These are phyloP conservation scores for Acorus calamus DNA, from an alignment of 106 monocot genomes.

Conservation along the genomic window DNA sequence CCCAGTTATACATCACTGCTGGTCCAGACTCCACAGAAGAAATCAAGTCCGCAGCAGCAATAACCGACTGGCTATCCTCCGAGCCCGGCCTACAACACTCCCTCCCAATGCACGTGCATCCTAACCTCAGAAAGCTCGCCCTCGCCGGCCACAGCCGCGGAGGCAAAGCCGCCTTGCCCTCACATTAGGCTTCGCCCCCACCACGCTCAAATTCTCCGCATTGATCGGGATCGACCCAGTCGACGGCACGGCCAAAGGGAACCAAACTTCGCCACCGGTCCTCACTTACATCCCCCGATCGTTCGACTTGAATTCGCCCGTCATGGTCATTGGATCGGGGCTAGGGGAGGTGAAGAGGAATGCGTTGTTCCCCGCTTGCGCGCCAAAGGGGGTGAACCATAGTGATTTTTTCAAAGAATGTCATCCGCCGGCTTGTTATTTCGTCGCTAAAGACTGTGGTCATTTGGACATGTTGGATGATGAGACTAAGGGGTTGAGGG, in stretches of 20 bases:
- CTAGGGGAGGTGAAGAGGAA: slow-evolving; percentile 43
- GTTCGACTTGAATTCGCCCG: slow-evolving; percentile 28
- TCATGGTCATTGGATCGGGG: slow-evolving; percentile 61
- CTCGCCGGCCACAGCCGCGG: slow-evolving; percentile 76
- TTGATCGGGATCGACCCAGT: slow-evolving; percentile 76
- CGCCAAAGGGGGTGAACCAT: slow-evolving; percentile 76
- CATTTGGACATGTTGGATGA: slow-evolving; percentile 85
- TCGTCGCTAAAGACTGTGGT: slow-evolving; percentile 71
- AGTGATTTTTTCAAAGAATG: slow-evolving; percentile 63
- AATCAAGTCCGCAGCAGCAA: slow-evolving; percentile 34
- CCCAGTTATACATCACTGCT: slow-evolving; percentile 46
- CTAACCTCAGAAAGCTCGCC: slow-evolving; percentile 31
- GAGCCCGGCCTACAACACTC: slow-evolving; percentile 6
- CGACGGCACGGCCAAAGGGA: slow-evolving; percentile 60
- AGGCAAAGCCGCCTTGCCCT: slow-evolving; percentile 80
- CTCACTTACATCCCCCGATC: slow-evolving; percentile 53
- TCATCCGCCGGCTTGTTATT: slow-evolving; percentile 39
- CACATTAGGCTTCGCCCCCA: slow-evolving; percentile 19
- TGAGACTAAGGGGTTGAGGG: slow-evolving; percentile 54
- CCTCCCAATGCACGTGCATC: slow-evolving; percentile 28
- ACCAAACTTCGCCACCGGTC: slow-evolving; percentile 58
- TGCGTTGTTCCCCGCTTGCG: slow-evolving; percentile 57
- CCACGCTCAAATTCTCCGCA: slow-evolving; percentile 37
- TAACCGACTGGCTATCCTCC: slow-evolving; percentile 40
- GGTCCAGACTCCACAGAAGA: slow-evolving; percentile 60